These are phyloP conservation scores for Trichoderma reesei DNA, from an alignment of 495 filamentous ascomycete genomes.

Conservation along the genomic window DNA sequence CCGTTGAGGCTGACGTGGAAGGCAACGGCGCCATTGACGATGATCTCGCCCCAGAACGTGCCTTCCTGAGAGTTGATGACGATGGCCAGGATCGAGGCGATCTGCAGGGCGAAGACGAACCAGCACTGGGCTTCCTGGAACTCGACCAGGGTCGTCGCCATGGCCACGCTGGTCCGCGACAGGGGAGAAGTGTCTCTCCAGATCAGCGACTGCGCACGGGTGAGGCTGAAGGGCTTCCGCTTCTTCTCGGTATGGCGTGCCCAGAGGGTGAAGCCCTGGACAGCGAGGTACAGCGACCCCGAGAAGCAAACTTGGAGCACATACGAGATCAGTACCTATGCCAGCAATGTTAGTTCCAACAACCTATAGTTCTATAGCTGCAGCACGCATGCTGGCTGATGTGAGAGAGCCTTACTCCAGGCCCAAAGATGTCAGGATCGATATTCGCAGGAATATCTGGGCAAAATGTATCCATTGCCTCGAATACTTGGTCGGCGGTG, in stretches of 20 bases:
- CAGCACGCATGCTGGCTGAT: neutral
- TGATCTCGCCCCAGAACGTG: conserved; percentile 9
- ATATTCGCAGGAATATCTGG: conserved; percentile 7
- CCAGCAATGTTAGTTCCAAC: neutral
- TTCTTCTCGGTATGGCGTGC: conserved; percentile 3
- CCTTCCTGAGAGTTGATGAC: conserved; percentile 10
- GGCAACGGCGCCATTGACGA: conserved; percentile 9
- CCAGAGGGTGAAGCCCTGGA: conserved; percentile 2
- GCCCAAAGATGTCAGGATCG: conserved; percentile 6
- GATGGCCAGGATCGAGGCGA: conserved; percentile 10
- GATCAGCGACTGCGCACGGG: neutral
- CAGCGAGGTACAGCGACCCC: neutral
- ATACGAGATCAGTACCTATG: conserved; percentile 7
- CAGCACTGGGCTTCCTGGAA: conserved; percentile 10
- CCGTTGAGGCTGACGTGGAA: conserved; percentile 10
- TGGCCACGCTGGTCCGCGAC: conserved; percentile 6
- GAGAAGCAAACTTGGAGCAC: conserved; percentile 7
- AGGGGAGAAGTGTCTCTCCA: conserved; percentile 2
- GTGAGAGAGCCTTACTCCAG: neutral
- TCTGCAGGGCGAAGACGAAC: conserved; percentile 10
- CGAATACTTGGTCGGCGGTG: neutral
- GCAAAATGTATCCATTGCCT: conserved; percentile 9
- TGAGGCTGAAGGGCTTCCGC: neutral
- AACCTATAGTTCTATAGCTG: neutral
- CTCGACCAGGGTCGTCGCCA: conserved; percentile 10